A percentile compares a stretch with the other conserved stretches of the same genome.
phyloP scores from a whole-genome alignment of 2,329 filamentous ascomycete genomes.

The Nemania abortiva region DNA sequence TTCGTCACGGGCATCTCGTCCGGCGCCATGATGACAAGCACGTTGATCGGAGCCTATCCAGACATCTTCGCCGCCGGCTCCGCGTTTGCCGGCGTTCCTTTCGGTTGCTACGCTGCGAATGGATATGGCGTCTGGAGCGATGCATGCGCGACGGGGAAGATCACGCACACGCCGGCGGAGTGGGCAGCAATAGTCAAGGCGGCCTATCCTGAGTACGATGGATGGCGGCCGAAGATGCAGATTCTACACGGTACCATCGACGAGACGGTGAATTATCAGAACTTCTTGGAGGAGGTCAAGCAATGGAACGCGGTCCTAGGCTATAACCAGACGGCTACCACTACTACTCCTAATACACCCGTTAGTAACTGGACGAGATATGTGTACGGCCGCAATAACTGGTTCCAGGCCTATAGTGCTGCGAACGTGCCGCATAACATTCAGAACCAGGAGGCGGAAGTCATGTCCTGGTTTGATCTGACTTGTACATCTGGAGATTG shows the following conservation, averaged over 20 bases:
- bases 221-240: constrained; percentile 67
- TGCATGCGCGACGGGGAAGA: constrained; percentile 63
- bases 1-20: constrained; percentile 52
- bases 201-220: constrained; percentile 64
- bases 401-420: constrained; percentile 58
- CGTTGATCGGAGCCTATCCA: constrained; percentile 62
- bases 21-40: constrained; percentile 52
- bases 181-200: constrained; percentile 50
- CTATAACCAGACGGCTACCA: constrained; percentile 48
- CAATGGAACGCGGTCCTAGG: constrained; percentile 62
- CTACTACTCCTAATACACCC: constrained; percentile 51
- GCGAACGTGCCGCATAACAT: constrained; percentile 56
- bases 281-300: constrained; percentile 67
- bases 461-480: constrained; percentile 55
- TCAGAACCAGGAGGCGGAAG: constrained; percentile 53
- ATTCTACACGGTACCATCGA: constrained; percentile 68
- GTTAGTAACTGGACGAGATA: constrained; percentile 54
- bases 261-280: constrained; percentile 62
- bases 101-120: constrained; percentile 63
- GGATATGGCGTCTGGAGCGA: constrained; percentile 63
- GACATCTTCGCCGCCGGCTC: constrained; percentile 61
- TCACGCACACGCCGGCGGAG: constrained; percentile 45
- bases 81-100: constrained; percentile 61
- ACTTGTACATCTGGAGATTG: constrained; percentile 50
- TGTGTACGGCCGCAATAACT: constrained; percentile 52